These are phyloP conservation scores for Pseudogymnoascus sp. DNA, from an alignment of 2,329 filamentous ascomycete genomes.

Conservation along the genomic window DNA sequence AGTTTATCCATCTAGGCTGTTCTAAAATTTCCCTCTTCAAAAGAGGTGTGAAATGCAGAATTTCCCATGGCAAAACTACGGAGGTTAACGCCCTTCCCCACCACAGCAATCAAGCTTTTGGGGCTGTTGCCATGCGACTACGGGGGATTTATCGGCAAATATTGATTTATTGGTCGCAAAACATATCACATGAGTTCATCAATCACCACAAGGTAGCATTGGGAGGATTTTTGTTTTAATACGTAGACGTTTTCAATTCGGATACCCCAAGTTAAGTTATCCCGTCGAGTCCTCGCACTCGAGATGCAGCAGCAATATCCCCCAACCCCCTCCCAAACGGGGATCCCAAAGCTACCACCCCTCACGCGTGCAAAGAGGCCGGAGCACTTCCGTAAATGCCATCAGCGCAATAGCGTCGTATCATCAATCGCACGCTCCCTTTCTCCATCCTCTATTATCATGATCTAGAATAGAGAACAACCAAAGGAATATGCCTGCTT, in stretches of 20 bases:
- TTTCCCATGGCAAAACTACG: neutral
- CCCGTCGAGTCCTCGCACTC: constrained; percentile 5
- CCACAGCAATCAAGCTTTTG: neutral
- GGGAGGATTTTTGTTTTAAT: neutral
- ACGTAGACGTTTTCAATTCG: constrained; percentile 10
- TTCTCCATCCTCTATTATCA: constrained; percentile 7
- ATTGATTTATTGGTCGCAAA: neutral
- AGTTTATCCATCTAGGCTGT: constrained; percentile 1
- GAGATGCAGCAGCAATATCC: neutral
- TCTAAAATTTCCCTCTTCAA: neutral
- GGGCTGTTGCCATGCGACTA: neutral
- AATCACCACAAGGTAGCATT: neutral
- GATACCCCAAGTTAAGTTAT: constrained; percentile 3
- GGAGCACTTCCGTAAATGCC: constrained; percentile 9
- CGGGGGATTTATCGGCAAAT: neutral
- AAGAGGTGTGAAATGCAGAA: no score
- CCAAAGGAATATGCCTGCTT: constrained; percentile 7
- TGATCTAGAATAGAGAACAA: neutral
- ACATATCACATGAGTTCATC: neutral
- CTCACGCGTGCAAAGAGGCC: constrained; percentile 9
- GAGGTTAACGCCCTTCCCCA: neutral
- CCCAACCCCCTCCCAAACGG: neutral
- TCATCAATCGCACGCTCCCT: neutral
- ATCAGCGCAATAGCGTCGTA: constrained; percentile 7
- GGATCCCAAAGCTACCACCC: neutral